Conservation (phyloP, 73 alveolate genomes). For the Tetrahymena malaccensis region DNA sequence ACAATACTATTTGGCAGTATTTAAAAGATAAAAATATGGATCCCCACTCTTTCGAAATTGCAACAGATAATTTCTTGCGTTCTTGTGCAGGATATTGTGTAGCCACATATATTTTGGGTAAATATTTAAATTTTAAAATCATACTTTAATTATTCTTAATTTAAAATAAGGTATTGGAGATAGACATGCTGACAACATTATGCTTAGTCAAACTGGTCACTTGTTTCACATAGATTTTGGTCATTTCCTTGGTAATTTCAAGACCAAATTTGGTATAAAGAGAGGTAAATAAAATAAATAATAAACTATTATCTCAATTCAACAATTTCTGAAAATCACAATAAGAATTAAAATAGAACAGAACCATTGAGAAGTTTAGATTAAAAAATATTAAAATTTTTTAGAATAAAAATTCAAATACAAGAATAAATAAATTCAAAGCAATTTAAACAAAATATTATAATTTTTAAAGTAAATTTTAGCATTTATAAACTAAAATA, state of each 20-base stretch:
- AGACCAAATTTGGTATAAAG: conserved; percentile 80
- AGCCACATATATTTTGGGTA: conserved; percentile 89
- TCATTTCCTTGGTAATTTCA: conserved; percentile 92
- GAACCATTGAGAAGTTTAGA: too few relatives aligned
- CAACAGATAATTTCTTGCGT: conserved; percentile 64
- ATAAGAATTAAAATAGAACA: too few relatives aligned
- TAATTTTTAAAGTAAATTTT: too few relatives aligned
- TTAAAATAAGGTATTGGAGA: conserved; percentile 74
- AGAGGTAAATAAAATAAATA: conserved; percentile 76
- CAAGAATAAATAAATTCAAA: too few relatives aligned
- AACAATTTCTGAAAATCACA: too few relatives aligned
- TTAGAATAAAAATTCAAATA: too few relatives aligned
- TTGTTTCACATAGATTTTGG: conserved; percentile 98
- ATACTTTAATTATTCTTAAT: background rate
- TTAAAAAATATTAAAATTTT: too few relatives aligned
- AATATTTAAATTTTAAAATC: background rate
- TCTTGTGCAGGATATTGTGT: conserved; percentile 93
- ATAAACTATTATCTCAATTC: too few relatives aligned
- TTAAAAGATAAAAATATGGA: conserved; percentile 36
- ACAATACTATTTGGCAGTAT: conserved; percentile 44
- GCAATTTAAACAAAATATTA: too few relatives aligned
- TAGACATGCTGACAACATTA: conserved; percentile 93
- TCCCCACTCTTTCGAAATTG: conserved; percentile 39
- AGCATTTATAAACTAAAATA: too few relatives aligned
- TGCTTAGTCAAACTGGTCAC: conserved; percentile 84